Percentiles rank a stretch among this genome's conserved stretches.
Evolutionary conservation across 257 asterid species (phyloP).

Genomic region (Scutellaria galericulata): DNA sequence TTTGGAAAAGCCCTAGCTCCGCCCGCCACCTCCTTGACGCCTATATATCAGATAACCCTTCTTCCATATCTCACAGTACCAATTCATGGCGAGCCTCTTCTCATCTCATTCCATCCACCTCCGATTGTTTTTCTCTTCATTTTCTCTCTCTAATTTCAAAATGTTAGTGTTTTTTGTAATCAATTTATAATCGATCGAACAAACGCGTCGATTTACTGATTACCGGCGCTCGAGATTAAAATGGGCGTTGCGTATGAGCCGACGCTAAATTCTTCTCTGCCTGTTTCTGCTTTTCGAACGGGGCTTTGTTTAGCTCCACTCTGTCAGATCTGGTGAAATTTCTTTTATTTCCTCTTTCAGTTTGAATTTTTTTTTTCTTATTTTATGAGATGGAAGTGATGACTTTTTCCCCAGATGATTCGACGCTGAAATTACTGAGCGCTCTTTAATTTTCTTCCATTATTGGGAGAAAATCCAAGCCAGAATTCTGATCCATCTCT

Average conservation of each 20-base stretch:
- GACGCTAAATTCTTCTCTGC: conserved; percentile 47
- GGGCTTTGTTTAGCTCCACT: conserved; percentile 13
- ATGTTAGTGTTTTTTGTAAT: neutral
- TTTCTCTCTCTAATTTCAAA: neutral
- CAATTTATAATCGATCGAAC: neutral
- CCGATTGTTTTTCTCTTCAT: neutral
- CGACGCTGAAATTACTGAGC: conserved; percentile 88
- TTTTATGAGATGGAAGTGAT: conserved; percentile 66
- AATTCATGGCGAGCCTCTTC: neutral
- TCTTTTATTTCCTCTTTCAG: neutral
- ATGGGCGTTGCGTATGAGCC: conserved; percentile 76
- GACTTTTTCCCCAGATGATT: conserved; percentile 85
- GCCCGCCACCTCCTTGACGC: conserved; percentile 30
- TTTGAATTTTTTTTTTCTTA: neutral
- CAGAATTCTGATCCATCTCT: conserved; percentile 73
- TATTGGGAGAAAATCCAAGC: conserved; percentile 57
- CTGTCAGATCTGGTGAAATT: conserved; percentile 57
- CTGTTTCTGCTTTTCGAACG: conserved; percentile 44
- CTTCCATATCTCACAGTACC: neutral
- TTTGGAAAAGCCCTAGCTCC: conserved; percentile 34
- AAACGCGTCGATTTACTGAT: conserved; percentile 79
- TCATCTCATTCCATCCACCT: too few relatives aligned
- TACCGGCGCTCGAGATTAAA: conserved; percentile 51
- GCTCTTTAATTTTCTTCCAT: conserved; percentile 49
- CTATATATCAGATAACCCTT: conserved; percentile 29